These are phyloP conservation scores for Monosporascus sp. DNA, from an alignment of 2,329 filamentous ascomycete species.

Conservation along the genomic window DNA sequence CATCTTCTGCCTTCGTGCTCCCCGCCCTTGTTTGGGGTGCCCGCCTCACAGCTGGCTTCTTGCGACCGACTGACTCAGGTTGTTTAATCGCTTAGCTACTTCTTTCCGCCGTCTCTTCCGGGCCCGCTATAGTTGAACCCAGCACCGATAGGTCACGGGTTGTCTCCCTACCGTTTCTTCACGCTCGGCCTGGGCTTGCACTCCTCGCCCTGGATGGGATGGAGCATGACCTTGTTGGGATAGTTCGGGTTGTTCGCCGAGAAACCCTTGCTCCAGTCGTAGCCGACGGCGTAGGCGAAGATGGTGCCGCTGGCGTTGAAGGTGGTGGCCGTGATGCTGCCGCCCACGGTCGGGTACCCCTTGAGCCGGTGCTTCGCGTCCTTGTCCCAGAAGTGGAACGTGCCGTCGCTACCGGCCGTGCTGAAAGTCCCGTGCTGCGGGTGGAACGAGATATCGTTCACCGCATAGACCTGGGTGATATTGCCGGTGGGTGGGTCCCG, in stretches of 20 bases:
- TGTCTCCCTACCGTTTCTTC: conserved; percentile 48
- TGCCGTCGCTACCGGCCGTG: conserved; percentile 90
- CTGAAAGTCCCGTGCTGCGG: conserved; percentile 96
- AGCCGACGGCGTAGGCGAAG: conserved; percentile 86
- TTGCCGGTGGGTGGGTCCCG: conserved; percentile 73
- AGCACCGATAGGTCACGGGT: too few relatives aligned
- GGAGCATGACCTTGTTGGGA: conserved; percentile 79
- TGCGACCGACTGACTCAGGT: too few relatives aligned
- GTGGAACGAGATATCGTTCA: conserved; percentile 98
- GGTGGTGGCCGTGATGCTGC: conserved; percentile 83
- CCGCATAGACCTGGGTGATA: conserved; percentile 82
- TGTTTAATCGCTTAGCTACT: too few relatives aligned
- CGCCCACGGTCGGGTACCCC: conserved; percentile 79
- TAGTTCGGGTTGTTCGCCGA: conserved; percentile 70
- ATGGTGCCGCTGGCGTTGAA: conserved; percentile 84
- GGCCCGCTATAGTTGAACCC: too few relatives aligned
- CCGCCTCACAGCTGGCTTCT: too few relatives aligned
- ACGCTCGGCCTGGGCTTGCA: conserved; percentile 56
- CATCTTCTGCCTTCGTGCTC: too few relatives aligned
- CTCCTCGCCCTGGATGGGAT: conserved; percentile 61
- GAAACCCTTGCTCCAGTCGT: conserved; percentile 98
- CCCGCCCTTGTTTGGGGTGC: too few relatives aligned
- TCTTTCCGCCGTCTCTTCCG: too few relatives aligned
- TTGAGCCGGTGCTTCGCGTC: conserved; percentile 84
- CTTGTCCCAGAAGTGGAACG: conserved; percentile 96